These are phyloP conservation scores for Musa schizocarpa DNA, from an alignment of 176 grass and related monocot genomes.

Conservation along the genomic window DNA sequence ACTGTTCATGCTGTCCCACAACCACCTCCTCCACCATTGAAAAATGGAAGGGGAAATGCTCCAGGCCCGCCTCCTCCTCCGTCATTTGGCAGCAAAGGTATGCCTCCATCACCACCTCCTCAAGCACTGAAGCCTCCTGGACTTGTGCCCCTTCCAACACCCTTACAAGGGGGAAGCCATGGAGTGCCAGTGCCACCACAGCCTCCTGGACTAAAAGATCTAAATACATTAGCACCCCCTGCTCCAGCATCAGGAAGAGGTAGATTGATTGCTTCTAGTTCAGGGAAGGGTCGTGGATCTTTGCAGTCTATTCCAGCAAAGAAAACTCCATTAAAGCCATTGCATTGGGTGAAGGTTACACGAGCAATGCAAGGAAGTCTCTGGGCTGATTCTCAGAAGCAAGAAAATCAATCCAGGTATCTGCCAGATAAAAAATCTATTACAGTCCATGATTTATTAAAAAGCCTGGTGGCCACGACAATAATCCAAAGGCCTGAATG, in stretches of 20 bases:
- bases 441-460: constrained; percentile 1
- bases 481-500: no score
- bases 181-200: constrained; percentile 20
- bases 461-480: background rate
- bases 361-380: constrained; percentile 93
- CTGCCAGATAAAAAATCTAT: constrained; percentile 16
- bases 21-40: no score
- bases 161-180: constrained; percentile 7
- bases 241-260: constrained; percentile 45
- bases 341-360: constrained; percentile 98
- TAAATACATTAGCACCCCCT: constrained; percentile 50
- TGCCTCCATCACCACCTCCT: constrained; percentile 39
- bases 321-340: constrained; percentile 82
- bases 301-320: constrained; percentile 47
- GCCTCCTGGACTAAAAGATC: constrained; percentile 48
- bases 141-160: constrained; percentile 32
- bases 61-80: constrained; percentile 46
- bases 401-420: constrained; percentile 76
- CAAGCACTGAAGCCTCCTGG: constrained; percentile 36
- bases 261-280: constrained; percentile 31
- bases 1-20: background rate
- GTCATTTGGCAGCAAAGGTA: constrained; percentile 32
- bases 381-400: constrained; percentile 93
- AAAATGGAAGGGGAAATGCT: constrained; percentile 19
- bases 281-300: constrained; percentile 61